phyloP scores from a whole-genome alignment of 1,284 basidiomycete genomes.

The Flammula alnicola region DNA sequence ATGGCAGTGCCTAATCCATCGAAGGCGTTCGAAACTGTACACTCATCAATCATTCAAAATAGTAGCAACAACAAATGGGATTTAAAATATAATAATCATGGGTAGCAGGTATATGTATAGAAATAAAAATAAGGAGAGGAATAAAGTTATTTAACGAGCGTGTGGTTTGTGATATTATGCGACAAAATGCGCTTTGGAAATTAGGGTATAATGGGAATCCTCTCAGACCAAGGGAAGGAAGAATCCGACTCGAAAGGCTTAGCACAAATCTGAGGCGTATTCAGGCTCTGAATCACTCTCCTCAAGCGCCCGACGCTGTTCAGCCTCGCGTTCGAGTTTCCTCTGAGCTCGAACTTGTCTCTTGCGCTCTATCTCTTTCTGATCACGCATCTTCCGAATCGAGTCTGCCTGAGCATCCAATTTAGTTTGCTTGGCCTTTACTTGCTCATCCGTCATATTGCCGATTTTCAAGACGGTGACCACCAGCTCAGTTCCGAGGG shows the following conservation, averaged over 20 bases:
- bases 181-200: background rate
- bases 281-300: slow-evolving; percentile 6
- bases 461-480: slow-evolving; percentile 8
- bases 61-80: no score
- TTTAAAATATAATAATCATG: no score
- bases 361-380: slow-evolving; percentile 10
- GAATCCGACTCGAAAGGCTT: background rate
- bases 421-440: slow-evolving; percentile 8
- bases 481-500: slow-evolving; percentile 4
- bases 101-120: background rate
- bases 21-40: no score
- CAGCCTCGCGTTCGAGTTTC: slow-evolving; percentile 10
- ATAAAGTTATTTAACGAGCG: no score
- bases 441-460: slow-evolving; percentile 11
- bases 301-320: background rate
- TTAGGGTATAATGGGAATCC: background rate
- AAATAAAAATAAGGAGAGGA: no score
- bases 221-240: background rate
- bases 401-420: slow-evolving; percentile 7
- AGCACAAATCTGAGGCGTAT: background rate
- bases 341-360: slow-evolving; percentile 9
- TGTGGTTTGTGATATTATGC: no score
- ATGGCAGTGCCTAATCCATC: no score
- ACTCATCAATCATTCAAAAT: no score
- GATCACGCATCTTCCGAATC: slow-evolving; percentile 11